Evolutionary conservation across 1,284 basidiomycete genomes (phyloP), one percentile per base, ranked within the genome.

Genomic region (Ustilago shanxiensis): DNA sequence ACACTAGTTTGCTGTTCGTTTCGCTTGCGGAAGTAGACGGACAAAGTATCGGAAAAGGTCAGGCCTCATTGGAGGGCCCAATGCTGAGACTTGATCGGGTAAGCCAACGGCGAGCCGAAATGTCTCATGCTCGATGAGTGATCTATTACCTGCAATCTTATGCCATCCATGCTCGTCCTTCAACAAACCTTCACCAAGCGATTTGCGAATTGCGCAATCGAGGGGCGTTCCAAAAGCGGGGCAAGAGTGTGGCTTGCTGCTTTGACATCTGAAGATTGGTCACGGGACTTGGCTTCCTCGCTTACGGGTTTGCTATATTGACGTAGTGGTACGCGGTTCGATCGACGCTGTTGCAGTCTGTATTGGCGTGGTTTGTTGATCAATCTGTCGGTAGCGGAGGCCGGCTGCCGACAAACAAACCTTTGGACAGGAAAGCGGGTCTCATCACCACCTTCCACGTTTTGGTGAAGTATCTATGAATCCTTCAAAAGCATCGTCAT

Each of bases 81-180:
- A 9, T 7, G 20, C 24, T 49, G 28, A 49, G 47, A 49, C 47
- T 49, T 49, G 47, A 10, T 14, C 20, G 53, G 35, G 37, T 44
- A 56, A 56, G 54, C 54, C 39, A 56, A 39, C 13, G 16, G 28
- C 24, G 24, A 37, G 53, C 22, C 31, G 8, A 10, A 44, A 56
- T 44, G 54, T 44, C 54, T 56, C 54, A 44, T 41, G 54, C 37
- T 41, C 54, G 54, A 56, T 56, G 54, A 31, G 54, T 56, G 37
- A 56, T n/a, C 53, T n/a, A 8, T 28, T 8, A 14, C n/a, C 26
- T 49, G 22, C 47, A 49, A 49, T 18, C 24, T 49, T 49, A 49
- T 49, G 47, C 47, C 14, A 49, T 16, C 26, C 47, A 33, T 33
- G 5, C 31, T 33, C 31, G 6, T 33, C 31, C 31, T 33, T 33